Conservation (phyloP, 2,329 filamentous ascomycete genomes). For the Diaporthe capsici region DNA sequence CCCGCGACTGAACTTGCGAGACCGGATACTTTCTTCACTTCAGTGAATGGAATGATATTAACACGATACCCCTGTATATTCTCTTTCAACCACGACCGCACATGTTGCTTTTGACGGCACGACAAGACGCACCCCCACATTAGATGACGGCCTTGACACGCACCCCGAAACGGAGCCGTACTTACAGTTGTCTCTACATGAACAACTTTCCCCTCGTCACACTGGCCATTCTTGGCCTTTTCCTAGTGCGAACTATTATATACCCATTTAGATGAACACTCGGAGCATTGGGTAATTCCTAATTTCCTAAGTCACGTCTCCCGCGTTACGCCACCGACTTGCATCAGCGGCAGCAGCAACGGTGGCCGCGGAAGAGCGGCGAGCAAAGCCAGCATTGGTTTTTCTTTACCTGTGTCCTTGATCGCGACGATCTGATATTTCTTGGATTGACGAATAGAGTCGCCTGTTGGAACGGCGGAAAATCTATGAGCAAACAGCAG, state of each 20-base stretch:
- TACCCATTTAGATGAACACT: conserved; percentile 28
- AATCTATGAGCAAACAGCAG: conserved; percentile 12
- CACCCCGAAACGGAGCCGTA: neutral
- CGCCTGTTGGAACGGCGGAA: neutral
- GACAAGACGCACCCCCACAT: conserved; percentile 13
- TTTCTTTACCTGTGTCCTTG: neutral
- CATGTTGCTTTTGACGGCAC: conserved; percentile 28
- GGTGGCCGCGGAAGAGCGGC: conserved; percentile 5
- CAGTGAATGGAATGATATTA: neutral
- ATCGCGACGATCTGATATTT: conserved; percentile 11
- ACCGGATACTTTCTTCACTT: neutral
- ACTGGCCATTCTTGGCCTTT: conserved; percentile 2
- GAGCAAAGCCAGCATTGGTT: conserved; percentile 17
- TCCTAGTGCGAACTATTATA: conserved; percentile 32
- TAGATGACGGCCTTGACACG: neutral
- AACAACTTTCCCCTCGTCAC: conserved; percentile 6
- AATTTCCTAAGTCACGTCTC: conserved; percentile 28
- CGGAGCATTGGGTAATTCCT: conserved; percentile 29
- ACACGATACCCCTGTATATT: conserved; percentile 34
- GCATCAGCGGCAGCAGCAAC: conserved; percentile 19
- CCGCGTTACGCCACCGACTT: conserved; percentile 10
- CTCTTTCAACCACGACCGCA: conserved; percentile 14
- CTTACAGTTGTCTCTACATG: conserved; percentile 34
- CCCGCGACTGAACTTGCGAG: neutral
- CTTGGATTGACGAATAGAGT: conserved; percentile 28